Base-by-base conservation (phyloP, 2,329 filamentous ascomycete genomes). In the Capronia americana region DNA sequence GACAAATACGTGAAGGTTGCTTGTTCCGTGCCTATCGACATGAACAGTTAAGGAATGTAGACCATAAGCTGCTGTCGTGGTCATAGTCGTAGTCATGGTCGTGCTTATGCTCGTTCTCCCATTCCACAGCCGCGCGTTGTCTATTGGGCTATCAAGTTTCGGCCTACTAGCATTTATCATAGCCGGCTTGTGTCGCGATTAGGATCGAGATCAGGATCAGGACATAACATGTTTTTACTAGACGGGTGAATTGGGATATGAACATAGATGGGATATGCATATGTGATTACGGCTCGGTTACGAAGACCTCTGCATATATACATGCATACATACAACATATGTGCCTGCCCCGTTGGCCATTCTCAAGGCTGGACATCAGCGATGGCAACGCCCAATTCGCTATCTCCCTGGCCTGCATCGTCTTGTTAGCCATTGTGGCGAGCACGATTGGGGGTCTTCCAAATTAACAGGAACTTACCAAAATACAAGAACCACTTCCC, bases 401-500 rank as follows among this genome's bases (percentile, higher is more conserved):
- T 62, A 20, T 62, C 60, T 34, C 60, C 60, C 14, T 62, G 60
- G 14, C 60, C 60, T 62, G 38, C n/a, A 7, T 38, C 3, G n/a
- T 12, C 12, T 44, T 2, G 38, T 44, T 44, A 44, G 38, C 38
- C 17, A 41, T 1, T 17, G 2, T 6, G n/a, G 46, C 34, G 10
- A 61, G 12, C 46, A 26, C 12, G 44, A 14, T 20, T 1, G 14
- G 17, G 17, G 3, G n/a, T n/a, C n/a, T n/a, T 4, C 17, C 10
- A 12, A 11, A 53, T n/a, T n/a, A 8, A 7, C 5, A 1, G 26
- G 2, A 10, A 56, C 60, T 62, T 34, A 62, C 60, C 60, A 50
- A 55, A 62, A 54, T 62, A 62, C 17, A 62, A 34, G 38, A 44
- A 73, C 75, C 75, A 77, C 55, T 74, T 71, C 3, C 75, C 74